Percentiles rank a stretch among this genome's conserved stretches.
Evolutionary conservation across 257 asterid species (phyloP).

Genomic region (Solanum medicagineum): DNA sequence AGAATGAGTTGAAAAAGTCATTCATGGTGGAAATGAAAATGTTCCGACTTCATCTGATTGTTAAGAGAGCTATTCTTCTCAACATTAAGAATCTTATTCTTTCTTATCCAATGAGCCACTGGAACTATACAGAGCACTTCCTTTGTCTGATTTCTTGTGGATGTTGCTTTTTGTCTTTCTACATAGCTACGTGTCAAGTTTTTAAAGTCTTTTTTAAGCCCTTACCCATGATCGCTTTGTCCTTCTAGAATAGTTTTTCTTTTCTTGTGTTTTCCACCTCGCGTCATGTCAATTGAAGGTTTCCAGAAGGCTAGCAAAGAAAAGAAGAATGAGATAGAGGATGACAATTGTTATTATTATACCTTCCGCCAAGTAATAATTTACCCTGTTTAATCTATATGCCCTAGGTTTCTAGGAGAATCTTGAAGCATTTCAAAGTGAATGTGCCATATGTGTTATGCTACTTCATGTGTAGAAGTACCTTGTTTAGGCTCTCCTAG

Average conservation of each 20-base stretch:
- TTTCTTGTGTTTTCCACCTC: background rate
- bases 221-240: background rate
- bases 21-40: background rate
- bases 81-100: background rate
- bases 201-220: background rate
- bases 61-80: background rate
- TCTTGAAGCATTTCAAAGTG: background rate
- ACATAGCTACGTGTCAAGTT: background rate
- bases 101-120: background rate
- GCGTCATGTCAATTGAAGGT: background rate
- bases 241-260: background rate
- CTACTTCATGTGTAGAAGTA: background rate
- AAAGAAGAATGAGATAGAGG: background rate
- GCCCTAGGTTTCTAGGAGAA: background rate
- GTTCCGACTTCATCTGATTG: background rate
- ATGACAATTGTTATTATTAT: background rate
- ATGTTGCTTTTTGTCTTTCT: background rate
- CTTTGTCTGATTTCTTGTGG: background rate
- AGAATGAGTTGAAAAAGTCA: background rate
- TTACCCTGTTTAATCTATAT: background rate
- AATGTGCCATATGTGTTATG: background rate
- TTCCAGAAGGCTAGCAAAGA: background rate
- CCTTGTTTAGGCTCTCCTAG: background rate
- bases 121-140: background rate
- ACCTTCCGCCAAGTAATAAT: background rate